Evolutionary conservation across 495 filamentous ascomycete genomes (phyloP), one percentile per base, ranked within the genome.

Genomic region (Cenococcum geophilum): DNA sequence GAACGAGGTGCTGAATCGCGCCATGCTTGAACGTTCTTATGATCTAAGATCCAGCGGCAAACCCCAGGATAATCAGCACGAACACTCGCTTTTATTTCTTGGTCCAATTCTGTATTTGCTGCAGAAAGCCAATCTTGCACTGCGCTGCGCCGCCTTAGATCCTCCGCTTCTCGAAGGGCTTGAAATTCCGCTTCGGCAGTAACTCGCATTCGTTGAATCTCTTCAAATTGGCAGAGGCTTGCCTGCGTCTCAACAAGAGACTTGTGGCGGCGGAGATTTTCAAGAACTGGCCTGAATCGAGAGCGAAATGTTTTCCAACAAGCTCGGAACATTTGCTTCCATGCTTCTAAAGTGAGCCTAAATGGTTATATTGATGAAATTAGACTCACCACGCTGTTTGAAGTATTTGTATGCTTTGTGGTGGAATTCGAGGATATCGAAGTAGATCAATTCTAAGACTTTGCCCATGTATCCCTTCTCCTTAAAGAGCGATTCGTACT

Each of bases 271-370:
- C 67, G 59, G 0, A 81, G 72, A 40, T 71, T 74, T 8, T 66
- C 59, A 23, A 77, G 48, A 34, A 77, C 66, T 1, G 57, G 63
- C 45, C 65, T 45, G 57, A 79, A 77, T 8, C 58, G 54, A 9
- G 68, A 53, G 20, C 70, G 57, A 49, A 76, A 80, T 54, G 75
- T 72, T 49, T 63, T 69, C 78, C 78, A 81, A 18, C 70, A 61
- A 8, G 71, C 45, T 8, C 61, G 60, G 50, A 76, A 76, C 8
- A 74, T 55, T 42, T 71, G 64, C 49, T 63, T 63, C 74, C 73
- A 77, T 21, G 62, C 73, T 73, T 32, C 23, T 56, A 45, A 52
- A 18, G 5, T 12, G n/a, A 16, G 22, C n/a, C 18, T 57, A 35
- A 1, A 51, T 18, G 18, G 1, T 45, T 1, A 18, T 45, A 4